phyloP scores from a whole-genome alignment of 139 green algal genomes.

The Coelastrella sp. region DNA sequence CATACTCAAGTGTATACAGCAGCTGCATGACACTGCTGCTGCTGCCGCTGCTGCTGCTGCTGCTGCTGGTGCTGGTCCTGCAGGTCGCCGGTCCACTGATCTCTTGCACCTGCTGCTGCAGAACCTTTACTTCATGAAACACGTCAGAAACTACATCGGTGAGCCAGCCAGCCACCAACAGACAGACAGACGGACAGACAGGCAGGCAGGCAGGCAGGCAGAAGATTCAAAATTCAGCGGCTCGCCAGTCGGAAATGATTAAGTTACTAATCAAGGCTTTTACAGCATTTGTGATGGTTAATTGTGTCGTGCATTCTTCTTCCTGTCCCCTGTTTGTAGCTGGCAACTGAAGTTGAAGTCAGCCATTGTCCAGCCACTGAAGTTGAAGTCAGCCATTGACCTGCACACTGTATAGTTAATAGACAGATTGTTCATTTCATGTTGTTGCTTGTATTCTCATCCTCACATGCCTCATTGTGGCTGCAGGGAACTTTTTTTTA shows the following conservation, averaged over 20 bases:
- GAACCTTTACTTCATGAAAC: conserved; percentile 69
- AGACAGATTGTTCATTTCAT: too few species aligned
- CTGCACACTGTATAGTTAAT: too few species aligned
- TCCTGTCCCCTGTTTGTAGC: background rate
- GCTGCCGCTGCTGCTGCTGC: background rate
- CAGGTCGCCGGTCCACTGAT: conserved; percentile 67
- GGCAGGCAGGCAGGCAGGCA: too few species aligned
- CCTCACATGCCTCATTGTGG: too few species aligned
- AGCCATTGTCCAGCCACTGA: background rate
- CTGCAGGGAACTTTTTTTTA: too few species aligned
- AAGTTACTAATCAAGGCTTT: too few species aligned
- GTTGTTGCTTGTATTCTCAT: too few species aligned
- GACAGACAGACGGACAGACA: background rate
- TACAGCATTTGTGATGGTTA: background rate
- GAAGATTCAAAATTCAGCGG: too few species aligned
- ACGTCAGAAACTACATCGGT: conserved; percentile 51
- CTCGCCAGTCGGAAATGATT: too few species aligned
- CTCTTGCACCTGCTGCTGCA: conserved; percentile 73
- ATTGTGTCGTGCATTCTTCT: background rate
- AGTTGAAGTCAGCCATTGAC: background rate
- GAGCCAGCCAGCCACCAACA: background rate
- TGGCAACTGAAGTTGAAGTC: background rate
- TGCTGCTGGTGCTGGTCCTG: background rate
- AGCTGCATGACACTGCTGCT: background rate
- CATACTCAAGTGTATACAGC: too few species aligned